phyloP scores from a whole-genome alignment of 2,329 filamentous ascomycete genomes.

The Zelopaecilomyces penicillatus region DNA sequence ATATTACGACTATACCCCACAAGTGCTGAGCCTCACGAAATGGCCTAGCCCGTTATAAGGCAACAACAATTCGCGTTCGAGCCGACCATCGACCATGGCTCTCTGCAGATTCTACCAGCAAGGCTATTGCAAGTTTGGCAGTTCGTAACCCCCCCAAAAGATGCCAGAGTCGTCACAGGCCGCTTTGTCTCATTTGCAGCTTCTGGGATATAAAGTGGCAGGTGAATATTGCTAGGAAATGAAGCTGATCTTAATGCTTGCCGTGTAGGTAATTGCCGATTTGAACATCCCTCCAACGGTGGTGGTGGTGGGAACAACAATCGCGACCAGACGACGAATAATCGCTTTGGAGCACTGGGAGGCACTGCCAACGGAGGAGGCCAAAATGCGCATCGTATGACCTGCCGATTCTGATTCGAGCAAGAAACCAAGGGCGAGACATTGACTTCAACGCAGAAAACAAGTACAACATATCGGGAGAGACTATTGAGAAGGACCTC shows the following conservation, averaged over 20 bases:
- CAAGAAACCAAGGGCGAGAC: neutral
- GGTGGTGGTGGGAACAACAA: slow-evolving; percentile 22
- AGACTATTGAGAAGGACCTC: slow-evolving; percentile 58
- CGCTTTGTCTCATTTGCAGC: neutral
- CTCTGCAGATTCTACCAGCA: slow-evolving; percentile 43
- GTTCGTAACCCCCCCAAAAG: slow-evolving; percentile 27
- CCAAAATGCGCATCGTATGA: slow-evolving; percentile 16
- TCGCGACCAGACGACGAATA: slow-evolving; percentile 34
- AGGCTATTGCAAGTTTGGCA: slow-evolving; percentile 44
- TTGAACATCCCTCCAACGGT: slow-evolving; percentile 40
- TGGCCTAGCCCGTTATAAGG: slow-evolving; percentile 5
- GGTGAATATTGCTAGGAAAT: too few species aligned
- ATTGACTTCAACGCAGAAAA: slow-evolving; percentile 10
- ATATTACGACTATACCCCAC: slow-evolving; percentile 23
- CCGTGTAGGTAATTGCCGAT: slow-evolving; percentile 40
- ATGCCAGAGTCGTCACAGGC: neutral
- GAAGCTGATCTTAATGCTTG: neutral
- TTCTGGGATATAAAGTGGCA: too few species aligned
- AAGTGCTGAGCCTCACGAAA: neutral
- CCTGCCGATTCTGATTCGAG: too few species aligned
- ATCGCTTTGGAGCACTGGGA: slow-evolving; percentile 47
- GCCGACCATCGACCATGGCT: slow-evolving; percentile 21
- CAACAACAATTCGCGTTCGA: neutral
- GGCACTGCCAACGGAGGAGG: slow-evolving; percentile 21
- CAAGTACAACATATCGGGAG: slow-evolving; percentile 47